These are phyloP conservation scores for Helicocarpus griseus DNA, from an alignment of 2,329 filamentous ascomycete species.

Conservation along the genomic window DNA sequence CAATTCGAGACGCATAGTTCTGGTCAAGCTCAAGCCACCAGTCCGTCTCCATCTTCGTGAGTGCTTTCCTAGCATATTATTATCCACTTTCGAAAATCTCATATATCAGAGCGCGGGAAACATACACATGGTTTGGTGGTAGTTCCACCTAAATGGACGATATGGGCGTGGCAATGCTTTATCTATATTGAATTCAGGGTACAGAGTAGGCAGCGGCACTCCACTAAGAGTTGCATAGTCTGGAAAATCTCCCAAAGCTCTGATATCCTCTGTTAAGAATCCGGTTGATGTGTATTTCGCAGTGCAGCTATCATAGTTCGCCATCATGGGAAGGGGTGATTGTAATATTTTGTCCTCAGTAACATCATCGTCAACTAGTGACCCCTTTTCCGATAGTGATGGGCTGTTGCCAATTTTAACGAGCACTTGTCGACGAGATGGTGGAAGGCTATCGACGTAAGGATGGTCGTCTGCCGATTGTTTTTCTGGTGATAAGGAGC, in stretches of 20 bases:
- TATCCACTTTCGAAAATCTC: background rate
- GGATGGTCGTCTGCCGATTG: background rate
- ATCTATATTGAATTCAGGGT: constrained; percentile 56
- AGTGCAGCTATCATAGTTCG: constrained; percentile 29
- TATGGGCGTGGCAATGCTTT: constrained; percentile 65
- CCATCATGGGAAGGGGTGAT: constrained; percentile 32
- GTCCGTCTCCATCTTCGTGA: constrained; percentile 67
- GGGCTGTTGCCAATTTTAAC: background rate
- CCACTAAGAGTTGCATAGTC: constrained; percentile 68
- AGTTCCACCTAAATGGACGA: constrained; percentile 71
- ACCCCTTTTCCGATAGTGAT: constrained; percentile 6
- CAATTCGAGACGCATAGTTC: constrained; percentile 58
- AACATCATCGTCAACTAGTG: constrained; percentile 12
- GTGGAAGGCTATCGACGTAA: background rate
- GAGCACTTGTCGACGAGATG: background rate
- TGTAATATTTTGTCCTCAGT: constrained; percentile 23
- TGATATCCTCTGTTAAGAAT: constrained; percentile 61
- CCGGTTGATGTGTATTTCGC: constrained; percentile 54
- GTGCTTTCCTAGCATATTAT: constrained; percentile 40
- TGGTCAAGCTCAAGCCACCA: constrained; percentile 86
- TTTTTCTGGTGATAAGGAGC: background rate
- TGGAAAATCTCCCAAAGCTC: constrained; percentile 63
- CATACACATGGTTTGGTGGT: constrained; percentile 88
- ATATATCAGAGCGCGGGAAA: constrained; percentile 11
- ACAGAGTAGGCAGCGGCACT: constrained; percentile 58